Conservation (phyloP, 352 stramenopile genomes). For the Globisporangium iwayamae region DNA sequence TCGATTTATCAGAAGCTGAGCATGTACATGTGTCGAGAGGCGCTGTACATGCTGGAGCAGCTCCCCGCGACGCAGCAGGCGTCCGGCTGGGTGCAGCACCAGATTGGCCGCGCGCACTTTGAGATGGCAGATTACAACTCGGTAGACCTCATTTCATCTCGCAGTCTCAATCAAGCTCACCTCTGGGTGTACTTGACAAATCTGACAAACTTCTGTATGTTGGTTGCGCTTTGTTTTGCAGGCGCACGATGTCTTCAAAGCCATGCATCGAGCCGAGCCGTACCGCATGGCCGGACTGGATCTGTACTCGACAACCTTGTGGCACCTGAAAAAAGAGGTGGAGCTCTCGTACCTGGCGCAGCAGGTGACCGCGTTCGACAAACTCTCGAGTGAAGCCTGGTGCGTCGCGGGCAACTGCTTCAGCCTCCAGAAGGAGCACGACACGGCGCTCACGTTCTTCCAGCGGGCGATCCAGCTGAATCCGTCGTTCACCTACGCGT, state of each 20-base stretch:
- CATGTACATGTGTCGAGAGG: constrained; percentile 80
- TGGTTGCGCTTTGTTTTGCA: constrained; percentile 19
- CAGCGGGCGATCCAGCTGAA: constrained; percentile 94
- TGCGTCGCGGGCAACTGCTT: constrained; percentile 98
- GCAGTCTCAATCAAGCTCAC: neutral
- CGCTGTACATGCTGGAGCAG: constrained; percentile 83
- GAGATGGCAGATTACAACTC: constrained; percentile 93
- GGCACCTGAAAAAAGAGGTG: constrained; percentile 97
- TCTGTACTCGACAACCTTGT: constrained; percentile 94
- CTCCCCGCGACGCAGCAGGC: constrained; percentile 83
- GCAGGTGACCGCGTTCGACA: constrained; percentile 91
- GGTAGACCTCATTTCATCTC: constrained; percentile 17
- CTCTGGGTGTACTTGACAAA: neutral
- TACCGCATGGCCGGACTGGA: constrained; percentile 94
- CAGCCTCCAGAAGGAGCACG: constrained; percentile 97
- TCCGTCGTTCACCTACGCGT: constrained; percentile 95
- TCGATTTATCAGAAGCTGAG: constrained; percentile 69
- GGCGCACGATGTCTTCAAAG: constrained; percentile 85
- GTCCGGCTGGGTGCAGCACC: constrained; percentile 94
- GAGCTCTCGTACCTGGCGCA: constrained; percentile 96
- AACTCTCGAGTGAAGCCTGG: constrained; percentile 92
- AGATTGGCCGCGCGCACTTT: constrained; percentile 93
- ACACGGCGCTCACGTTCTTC: constrained; percentile 96
- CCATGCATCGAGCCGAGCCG: constrained; percentile 89
- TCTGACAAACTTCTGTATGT: neutral